Percentiles rank a stretch among this genome's conserved stretches.
Conservation (phyloP, 1,284 basidiomycete genomes). For the Sporisorium graminicola region DNA sequence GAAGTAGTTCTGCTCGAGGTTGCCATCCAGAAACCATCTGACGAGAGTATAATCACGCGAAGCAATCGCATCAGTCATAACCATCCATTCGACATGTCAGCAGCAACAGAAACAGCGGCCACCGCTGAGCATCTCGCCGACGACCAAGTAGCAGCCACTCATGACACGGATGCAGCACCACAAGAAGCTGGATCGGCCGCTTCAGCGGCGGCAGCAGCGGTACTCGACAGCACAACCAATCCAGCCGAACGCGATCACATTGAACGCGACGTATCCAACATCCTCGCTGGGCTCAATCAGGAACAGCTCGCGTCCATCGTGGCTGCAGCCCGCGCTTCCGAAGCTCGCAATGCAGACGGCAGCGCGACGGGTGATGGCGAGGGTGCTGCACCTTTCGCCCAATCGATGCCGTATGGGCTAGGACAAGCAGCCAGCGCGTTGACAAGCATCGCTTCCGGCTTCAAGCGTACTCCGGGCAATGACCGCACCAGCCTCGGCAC, state of each 20-base stretch:
- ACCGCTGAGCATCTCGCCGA: constrained; percentile 1
- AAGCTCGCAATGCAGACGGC: constrained; percentile 24
- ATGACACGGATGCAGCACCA: not conserved
- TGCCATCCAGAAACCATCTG: not conserved
- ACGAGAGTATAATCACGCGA: not conserved
- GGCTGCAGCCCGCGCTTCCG: constrained; percentile 56
- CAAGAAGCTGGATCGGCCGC: constrained; percentile 5
- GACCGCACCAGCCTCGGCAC: constrained; percentile 11
- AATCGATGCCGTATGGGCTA: constrained; percentile 31
- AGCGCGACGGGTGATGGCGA: not conserved
- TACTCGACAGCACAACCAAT: constrained; percentile 13
- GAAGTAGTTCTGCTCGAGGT: not conserved
- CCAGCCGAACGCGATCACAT: constrained; percentile 40
- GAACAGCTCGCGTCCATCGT: constrained; percentile 65
- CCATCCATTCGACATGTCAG: constrained; percentile 8
- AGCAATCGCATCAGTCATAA: too few relatives aligned
- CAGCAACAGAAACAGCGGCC: constrained; percentile 11
- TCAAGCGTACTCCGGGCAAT: constrained; percentile 51
- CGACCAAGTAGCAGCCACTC: not conserved
- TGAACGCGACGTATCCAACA: constrained; percentile 61
- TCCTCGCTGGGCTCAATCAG: constrained; percentile 60
- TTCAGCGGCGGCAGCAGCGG: constrained; percentile 10
- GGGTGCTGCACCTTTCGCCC: constrained; percentile 5
- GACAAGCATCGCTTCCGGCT: constrained; percentile 58
- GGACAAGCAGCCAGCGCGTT: constrained; percentile 63